Evolutionary conservation across 2,329 filamentous ascomycete species (phyloP).

Genomic region (Alternaria hordeiaustralica): DNA sequence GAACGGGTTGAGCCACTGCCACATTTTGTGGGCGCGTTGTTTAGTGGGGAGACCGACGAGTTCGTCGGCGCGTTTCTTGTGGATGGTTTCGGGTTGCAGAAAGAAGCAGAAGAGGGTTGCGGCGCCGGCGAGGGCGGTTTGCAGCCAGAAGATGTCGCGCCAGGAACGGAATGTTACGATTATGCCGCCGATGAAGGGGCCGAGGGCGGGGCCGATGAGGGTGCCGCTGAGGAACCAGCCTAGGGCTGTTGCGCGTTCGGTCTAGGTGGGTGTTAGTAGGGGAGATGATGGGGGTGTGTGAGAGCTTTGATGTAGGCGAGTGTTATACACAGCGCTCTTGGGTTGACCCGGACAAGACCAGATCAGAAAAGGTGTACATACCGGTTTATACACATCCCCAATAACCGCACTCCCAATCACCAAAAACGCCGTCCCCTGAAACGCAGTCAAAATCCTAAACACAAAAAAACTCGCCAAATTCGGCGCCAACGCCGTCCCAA

Average conservation of each 20-base stretch:
- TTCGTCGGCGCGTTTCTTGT: constrained; percentile 67
- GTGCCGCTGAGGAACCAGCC: constrained; percentile 77
- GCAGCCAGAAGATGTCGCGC: constrained; percentile 80
- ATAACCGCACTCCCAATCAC: constrained; percentile 74
- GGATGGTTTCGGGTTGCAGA: constrained; percentile 75
- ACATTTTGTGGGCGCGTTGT: constrained; percentile 62
- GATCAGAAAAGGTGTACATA: constrained; percentile 20
- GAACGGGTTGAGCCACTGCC: constrained; percentile 70
- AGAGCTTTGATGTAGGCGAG: too few relatives aligned
- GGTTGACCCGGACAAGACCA: too few relatives aligned
- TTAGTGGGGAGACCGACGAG: constrained; percentile 61
- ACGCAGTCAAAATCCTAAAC: constrained; percentile 75
- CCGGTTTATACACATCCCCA: constrained; percentile 60
- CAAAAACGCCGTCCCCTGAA: constrained; percentile 77
- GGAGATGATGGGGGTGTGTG: background rate
- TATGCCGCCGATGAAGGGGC: constrained; percentile 74
- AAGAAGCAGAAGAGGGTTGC: constrained; percentile 67
- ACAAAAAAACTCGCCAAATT: constrained; percentile 75
- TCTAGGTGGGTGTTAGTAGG: constrained; percentile 58
- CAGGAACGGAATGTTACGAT: constrained; percentile 77
- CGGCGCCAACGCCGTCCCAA: constrained; percentile 74
- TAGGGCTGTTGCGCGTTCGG: constrained; percentile 73
- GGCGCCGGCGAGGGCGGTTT: constrained; percentile 69
- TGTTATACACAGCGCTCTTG: too few relatives aligned
- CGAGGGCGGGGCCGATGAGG: constrained; percentile 67